Evolutionary conservation across 345 rosid genomes (phyloP).

Genomic region (Orychophragmus violaceus): DNA sequence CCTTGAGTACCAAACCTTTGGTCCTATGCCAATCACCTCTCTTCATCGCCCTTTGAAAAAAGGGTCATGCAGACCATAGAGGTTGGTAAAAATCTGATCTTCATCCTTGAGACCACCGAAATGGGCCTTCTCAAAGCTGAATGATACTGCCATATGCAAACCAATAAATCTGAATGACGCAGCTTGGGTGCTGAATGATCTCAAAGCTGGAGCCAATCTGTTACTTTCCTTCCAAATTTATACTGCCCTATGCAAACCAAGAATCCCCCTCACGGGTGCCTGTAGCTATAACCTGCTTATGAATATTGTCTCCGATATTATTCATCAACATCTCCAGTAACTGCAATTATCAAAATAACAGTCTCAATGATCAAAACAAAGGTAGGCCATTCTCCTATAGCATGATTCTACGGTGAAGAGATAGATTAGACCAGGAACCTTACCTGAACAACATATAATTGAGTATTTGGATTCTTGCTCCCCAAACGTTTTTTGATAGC

Average conservation of each 20-base stretch:
- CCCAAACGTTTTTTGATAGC: constrained; percentile 88
- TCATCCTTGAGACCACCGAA: too few relatives aligned
- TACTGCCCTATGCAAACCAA: constrained; percentile 54
- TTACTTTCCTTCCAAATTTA: constrained; percentile 37
- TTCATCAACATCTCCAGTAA: constrained; percentile 95
- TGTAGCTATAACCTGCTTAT: constrained; percentile 67
- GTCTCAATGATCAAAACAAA: neutral
- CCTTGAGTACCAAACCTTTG: constrained; percentile 90
- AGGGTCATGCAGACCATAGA: too few relatives aligned
- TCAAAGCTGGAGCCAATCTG: constrained; percentile 41
- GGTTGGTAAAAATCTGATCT: too few relatives aligned
- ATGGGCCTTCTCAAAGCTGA: constrained; percentile 97
- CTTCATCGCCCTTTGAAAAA: too few relatives aligned
- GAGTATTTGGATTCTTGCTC: constrained; percentile 56
- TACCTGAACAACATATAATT: constrained; percentile 78
- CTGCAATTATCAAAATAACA: constrained; percentile 34
- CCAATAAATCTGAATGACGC: too few relatives aligned
- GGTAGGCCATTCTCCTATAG: neutral
- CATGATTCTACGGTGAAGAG: neutral
- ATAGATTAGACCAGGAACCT: constrained; percentile 22
- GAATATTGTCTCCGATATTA: constrained; percentile 74
- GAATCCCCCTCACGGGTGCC: constrained; percentile 79
- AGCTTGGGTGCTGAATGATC: constrained; percentile 75
- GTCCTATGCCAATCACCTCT: constrained; percentile 91
- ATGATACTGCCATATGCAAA: too few relatives aligned